phyloP scores from a whole-genome alignment of 805 yeast species.

The Naumovozyma baii region DNA sequence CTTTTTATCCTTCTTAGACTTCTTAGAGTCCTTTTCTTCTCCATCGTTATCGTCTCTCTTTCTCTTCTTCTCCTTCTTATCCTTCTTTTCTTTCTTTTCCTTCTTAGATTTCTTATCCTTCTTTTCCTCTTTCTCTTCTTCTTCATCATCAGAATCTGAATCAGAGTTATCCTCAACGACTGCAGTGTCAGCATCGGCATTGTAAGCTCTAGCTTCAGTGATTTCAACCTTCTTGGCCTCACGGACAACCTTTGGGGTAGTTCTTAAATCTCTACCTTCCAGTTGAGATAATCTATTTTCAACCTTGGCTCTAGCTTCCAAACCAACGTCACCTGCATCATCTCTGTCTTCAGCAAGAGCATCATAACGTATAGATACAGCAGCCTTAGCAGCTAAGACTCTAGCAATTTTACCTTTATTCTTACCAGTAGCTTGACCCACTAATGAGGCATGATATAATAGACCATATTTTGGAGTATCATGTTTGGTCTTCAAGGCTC shows the following conservation, averaged over 20 bases:
- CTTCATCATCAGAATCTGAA: constrained; percentile 33
- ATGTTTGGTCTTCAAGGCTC: constrained; percentile 97
- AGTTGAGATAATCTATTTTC: constrained; percentile 89
- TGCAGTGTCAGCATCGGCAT: constrained; percentile 82
- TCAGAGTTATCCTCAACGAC: constrained; percentile 29
- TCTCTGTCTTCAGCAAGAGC: constrained; percentile 95
- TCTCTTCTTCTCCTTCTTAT: constrained; percentile 30
- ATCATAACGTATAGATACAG: constrained; percentile 92
- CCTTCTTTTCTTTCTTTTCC: constrained; percentile 30
- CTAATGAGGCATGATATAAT: constrained; percentile 90
- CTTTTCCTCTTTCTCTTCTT: constrained; percentile 30
- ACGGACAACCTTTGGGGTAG: constrained; percentile 73
- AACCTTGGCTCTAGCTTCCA: constrained; percentile 83
- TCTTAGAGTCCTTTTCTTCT: constrained; percentile 26
- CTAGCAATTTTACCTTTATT: constrained; percentile 99
- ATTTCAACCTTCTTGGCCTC: constrained; percentile 82
- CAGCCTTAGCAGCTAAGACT: constrained; percentile 97
- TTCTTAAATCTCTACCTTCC: constrained; percentile 94
- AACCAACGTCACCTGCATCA: constrained; percentile 89
- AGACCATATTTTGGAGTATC: constrained; percentile 98
- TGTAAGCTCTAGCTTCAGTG: constrained; percentile 77
- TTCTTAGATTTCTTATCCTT: constrained; percentile 29
- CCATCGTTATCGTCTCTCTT: constrained; percentile 27
- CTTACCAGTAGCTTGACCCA: constrained; percentile 96
- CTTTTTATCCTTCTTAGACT: constrained; percentile 31